These are phyloP conservation scores for Candida morakotiae DNA, from an alignment of 805 yeast genomes.

Conservation along the genomic window DNA sequence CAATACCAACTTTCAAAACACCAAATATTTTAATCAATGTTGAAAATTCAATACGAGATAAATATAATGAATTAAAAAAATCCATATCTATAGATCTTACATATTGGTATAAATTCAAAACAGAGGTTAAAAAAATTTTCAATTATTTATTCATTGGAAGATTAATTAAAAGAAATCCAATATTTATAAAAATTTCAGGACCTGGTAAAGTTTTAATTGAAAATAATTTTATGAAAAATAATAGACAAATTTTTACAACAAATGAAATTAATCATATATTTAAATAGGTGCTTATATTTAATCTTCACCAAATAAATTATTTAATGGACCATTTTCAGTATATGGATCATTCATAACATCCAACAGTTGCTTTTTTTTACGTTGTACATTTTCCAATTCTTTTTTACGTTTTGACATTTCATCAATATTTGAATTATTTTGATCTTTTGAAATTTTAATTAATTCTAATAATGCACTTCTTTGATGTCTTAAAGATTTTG, in stretches of 20 bases:
- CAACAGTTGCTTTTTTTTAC: slow-evolving; percentile 36
- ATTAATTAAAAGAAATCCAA: slow-evolving; percentile 1
- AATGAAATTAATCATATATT: slow-evolving; percentile 3
- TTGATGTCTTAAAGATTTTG: slow-evolving; percentile 74
- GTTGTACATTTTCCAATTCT: slow-evolving; percentile 47
- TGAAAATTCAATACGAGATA: background rate
- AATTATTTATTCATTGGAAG: slow-evolving; percentile 1
- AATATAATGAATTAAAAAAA: background rate
- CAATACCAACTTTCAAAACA: background rate
- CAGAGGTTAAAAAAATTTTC: background rate
- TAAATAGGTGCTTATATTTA: slow-evolving; percentile 8
- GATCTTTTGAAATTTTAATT: slow-evolving; percentile 57
- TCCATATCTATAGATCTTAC: background rate
- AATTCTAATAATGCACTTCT: slow-evolving; percentile 75
- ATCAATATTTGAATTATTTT: slow-evolving; percentile 19
- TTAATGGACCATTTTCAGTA: slow-evolving; percentile 64
- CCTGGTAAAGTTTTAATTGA: slow-evolving; percentile 2
- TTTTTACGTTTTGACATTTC: slow-evolving; percentile 47
- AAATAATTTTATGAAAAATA: background rate
- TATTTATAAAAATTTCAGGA: slow-evolving; percentile 1
- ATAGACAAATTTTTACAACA: background rate
- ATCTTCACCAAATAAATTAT: slow-evolving; percentile 51
- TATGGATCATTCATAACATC: slow-evolving; percentile 72
- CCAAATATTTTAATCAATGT: background rate
- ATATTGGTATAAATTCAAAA: background rate